These are phyloP conservation scores for Beauveria scarabaeidicola DNA, from an alignment of 2,329 filamentous ascomycete species.

Conservation along the genomic window DNA sequence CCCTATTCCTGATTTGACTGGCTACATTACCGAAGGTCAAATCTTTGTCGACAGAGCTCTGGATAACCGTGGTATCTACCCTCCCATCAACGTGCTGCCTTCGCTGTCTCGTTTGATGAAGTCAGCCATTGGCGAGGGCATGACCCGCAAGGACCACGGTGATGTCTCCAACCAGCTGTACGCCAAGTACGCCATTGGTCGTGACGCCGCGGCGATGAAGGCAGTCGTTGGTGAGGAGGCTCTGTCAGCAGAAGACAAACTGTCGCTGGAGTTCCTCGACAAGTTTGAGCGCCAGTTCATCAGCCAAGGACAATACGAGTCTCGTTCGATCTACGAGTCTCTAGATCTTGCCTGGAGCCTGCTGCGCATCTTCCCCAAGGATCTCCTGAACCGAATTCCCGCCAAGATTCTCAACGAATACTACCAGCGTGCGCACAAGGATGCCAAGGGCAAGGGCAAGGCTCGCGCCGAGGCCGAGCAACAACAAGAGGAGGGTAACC, in stretches of 20 bases:
- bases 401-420: conserved; percentile 76
- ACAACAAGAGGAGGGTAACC: conserved; percentile 45
- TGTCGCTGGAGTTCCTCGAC: conserved; percentile 94
- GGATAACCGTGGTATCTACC: conserved; percentile 95
- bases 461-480: conserved; percentile 35
- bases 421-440: conserved; percentile 60
- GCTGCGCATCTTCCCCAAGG: conserved; percentile 95
- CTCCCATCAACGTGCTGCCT: conserved; percentile 95
- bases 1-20: conserved; percentile 96
- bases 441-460: conserved; percentile 55
- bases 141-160: conserved; percentile 92
- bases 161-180: conserved; percentile 99
- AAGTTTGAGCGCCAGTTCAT: conserved; percentile 98
- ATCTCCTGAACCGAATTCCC: conserved; percentile 90
- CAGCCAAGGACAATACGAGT: conserved; percentile 84
- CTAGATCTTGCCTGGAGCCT: conserved; percentile 94
- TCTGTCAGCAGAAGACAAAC: conserved; percentile 89
- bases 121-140: conserved; percentile 95
- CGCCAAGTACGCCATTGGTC: conserved; percentile 98
- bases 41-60: conserved; percentile 94
- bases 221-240: conserved; percentile 98
- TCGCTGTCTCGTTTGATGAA: conserved; percentile 99
- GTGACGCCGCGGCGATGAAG: conserved; percentile 98
- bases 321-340: conserved; percentile 83
- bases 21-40: conserved; percentile 98